Conservation (phyloP, 176 grass and related monocot species). For the Avena sativa region DNA sequence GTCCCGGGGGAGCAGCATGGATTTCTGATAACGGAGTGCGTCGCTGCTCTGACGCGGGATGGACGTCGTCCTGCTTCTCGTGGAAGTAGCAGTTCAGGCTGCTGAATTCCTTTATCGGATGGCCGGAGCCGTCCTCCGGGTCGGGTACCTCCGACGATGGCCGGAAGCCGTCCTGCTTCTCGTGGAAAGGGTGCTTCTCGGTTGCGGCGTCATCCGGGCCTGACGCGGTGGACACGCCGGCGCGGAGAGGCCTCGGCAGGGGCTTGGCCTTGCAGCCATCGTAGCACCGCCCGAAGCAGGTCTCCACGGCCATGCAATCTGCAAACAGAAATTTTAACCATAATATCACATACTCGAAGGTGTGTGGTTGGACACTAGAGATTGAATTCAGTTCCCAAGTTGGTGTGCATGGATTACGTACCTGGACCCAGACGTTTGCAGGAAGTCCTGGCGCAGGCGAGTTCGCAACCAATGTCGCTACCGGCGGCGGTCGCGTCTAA, state of each 20-base stretch:
- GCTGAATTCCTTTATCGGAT: neutral
- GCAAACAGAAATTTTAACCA: neutral
- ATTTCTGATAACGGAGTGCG: neutral
- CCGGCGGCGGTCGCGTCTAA: neutral
- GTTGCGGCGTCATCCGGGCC: neutral
- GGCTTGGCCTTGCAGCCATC: constrained; percentile 33
- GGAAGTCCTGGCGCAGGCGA: constrained; percentile 38
- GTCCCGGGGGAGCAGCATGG: neutral
- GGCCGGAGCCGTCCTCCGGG: neutral
- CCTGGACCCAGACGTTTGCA: constrained; percentile 23
- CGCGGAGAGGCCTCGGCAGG: constrained; percentile 41
- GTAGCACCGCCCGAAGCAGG: constrained; percentile 47
- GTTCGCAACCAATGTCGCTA: neutral
- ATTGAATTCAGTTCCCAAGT: neutral
- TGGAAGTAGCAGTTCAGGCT: neutral
- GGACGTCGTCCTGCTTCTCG: neutral
- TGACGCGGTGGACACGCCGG: constrained; percentile 3
- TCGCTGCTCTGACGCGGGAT: neutral
- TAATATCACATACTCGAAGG: too few species aligned
- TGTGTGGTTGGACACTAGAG: neutral
- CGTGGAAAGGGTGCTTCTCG: neutral
- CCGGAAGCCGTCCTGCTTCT: neutral
- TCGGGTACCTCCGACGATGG: neutral
- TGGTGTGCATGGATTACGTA: neutral
- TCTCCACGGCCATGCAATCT: constrained; percentile 23